A percentile compares a stretch with the other conserved stretches of the same genome.
phyloP scores from a whole-genome alignment of 129 eudicot species.

The Ambrosia artemisiifolia region DNA sequence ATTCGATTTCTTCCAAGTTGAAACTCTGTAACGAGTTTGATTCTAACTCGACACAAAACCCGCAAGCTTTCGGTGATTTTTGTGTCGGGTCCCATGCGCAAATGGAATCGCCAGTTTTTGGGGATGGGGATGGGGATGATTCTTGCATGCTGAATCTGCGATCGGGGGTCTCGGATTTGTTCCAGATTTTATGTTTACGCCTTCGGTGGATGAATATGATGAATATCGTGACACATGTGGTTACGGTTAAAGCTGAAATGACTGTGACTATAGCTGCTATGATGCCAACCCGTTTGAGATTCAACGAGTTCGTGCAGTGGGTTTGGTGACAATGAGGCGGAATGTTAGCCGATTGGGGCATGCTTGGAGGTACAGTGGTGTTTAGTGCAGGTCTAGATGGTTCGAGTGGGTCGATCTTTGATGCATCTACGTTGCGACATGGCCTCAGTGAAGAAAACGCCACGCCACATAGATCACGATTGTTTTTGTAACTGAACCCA shows the following conservation, averaged over 20 bases:
- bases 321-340: slow-evolving; percentile 39
- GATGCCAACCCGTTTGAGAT: slow-evolving; percentile 41
- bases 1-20: slow-evolving; percentile 88
- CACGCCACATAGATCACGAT: slow-evolving; percentile 59
- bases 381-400: slow-evolving; percentile 35
- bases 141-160: slow-evolving; percentile 55
- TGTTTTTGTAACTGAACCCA: slow-evolving; percentile 54
- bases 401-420: slow-evolving; percentile 34
- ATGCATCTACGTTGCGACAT: slow-evolving; percentile 53
- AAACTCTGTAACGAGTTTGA: slow-evolving; percentile 37
- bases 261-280: slow-evolving; percentile 44
- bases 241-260: slow-evolving; percentile 37
- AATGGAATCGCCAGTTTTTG: slow-evolving; percentile 52
- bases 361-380: slow-evolving; percentile 16
- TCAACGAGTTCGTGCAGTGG: slow-evolving; percentile 52
- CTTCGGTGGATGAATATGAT: slow-evolving; percentile 46
- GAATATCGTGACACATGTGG: slow-evolving; percentile 34
- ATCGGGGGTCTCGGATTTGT: slow-evolving; percentile 52
- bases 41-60: slow-evolving; percentile 16
- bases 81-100: slow-evolving; percentile 60
- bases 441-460: slow-evolving; percentile 55
- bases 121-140: slow-evolving; percentile 5
- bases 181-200: slow-evolving; percentile 68
- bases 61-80: slow-evolving; percentile 20
- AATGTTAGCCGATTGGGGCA: slow-evolving; percentile 46